These are phyloP conservation scores for Irpex sp. DNA, from an alignment of 1,284 basidiomycete species.

Conservation along the genomic window DNA sequence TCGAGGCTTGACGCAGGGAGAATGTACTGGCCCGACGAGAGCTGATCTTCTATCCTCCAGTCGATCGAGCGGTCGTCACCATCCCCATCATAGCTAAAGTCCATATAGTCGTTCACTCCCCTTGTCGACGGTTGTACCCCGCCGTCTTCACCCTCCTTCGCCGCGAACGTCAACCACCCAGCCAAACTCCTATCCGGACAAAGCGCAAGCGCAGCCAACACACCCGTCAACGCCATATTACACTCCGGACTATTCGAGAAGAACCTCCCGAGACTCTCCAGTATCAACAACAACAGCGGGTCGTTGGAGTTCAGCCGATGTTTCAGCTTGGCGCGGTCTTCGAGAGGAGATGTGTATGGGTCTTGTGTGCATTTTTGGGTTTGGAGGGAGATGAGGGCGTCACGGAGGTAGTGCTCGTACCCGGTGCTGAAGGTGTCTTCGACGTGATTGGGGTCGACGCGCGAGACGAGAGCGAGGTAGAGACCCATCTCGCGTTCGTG, in stretches of 20 bases:
- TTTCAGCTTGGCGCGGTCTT: constrained; percentile 44
- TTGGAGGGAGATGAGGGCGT: constrained; percentile 72
- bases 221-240: constrained; percentile 87
- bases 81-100: constrained; percentile 51
- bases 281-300: constrained; percentile 67
- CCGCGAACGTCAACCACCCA: constrained; percentile 81
- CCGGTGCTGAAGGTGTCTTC: constrained; percentile 80
- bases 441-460: constrained; percentile 73
- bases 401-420: constrained; percentile 81
- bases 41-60: constrained; percentile 61
- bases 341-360: constrained; percentile 31
- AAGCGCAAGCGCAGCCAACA: constrained; percentile 72
- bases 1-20: constrained; percentile 67
- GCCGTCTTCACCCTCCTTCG: constrained; percentile 31
- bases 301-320: constrained; percentile 81
- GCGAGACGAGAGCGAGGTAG: constrained; percentile 76
- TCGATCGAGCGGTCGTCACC: constrained; percentile 79
- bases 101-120: not conserved
- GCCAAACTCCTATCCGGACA: constrained; percentile 85
- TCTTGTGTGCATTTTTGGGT: constrained; percentile 55
- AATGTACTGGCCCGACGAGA: constrained; percentile 49
- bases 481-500: constrained; percentile 82
- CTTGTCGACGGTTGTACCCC: not conserved
- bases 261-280: constrained; percentile 73
- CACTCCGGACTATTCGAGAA: constrained; percentile 83